A percentile compares a stretch with the other conserved stretches of the same genome.
Conservation (phyloP, 2,329 filamentous ascomycete genomes). For the Paecilomyces sp. region DNA sequence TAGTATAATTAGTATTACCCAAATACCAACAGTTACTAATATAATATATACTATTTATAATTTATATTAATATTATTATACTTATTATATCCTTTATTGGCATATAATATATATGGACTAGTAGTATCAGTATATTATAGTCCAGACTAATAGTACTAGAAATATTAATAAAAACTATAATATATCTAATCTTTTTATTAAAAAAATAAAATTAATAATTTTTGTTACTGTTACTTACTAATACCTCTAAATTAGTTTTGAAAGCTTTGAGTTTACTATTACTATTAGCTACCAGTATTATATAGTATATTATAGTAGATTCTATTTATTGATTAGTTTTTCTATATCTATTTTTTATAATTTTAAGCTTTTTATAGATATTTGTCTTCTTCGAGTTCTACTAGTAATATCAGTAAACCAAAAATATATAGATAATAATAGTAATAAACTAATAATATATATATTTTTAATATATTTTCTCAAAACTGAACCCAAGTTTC, state of each 20-base stretch:
- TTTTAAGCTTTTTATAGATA: neutral
- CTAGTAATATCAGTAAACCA: neutral
- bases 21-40: too few species aligned
- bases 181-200: neutral
- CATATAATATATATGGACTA: neutral
- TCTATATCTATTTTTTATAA: neutral
- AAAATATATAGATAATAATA: neutral
- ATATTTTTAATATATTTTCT: neutral
- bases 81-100: neutral
- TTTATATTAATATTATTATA: neutral
- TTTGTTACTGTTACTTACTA: too few species aligned
- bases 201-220: too few species aligned
- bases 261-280: neutral
- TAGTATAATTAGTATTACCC: too few species aligned
- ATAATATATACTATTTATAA: too few species aligned
- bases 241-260: neutral
- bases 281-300: neutral
- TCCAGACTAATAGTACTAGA: neutral
- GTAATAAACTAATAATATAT: neutral
- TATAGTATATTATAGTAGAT: neutral
- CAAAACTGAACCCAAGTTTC: neutral
- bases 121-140: neutral
- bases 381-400: neutral
- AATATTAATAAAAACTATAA: neutral
- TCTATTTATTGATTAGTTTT: neutral